phyloP scores from a whole-genome alignment of 2,329 filamentous ascomycete genomes.

The Exophiala sp. region DNA sequence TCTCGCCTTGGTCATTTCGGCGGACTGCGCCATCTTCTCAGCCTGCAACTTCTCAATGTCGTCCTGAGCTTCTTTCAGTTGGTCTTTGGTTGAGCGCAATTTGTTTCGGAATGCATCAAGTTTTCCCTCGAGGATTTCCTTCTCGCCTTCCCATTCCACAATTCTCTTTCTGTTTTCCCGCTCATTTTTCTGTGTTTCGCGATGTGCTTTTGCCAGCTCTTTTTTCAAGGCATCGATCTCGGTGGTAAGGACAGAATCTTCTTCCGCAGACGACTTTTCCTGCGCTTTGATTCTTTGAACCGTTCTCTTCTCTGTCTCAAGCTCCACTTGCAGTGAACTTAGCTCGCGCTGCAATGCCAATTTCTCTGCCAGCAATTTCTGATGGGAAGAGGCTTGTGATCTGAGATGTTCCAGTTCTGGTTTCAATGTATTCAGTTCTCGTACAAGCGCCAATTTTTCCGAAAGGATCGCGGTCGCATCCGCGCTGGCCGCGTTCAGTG shows the following conservation, averaged over 20 bases:
- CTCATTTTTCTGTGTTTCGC: slow-evolving; percentile 47
- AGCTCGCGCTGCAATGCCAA: slow-evolving; percentile 74
- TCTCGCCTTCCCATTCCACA: slow-evolving; percentile 60
- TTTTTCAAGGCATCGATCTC: slow-evolving; percentile 48
- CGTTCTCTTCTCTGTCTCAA: slow-evolving; percentile 76
- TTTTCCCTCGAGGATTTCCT: slow-evolving; percentile 65
- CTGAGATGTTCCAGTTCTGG: slow-evolving; percentile 62
- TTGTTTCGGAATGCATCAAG: slow-evolving; percentile 67
- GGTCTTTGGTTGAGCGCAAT: slow-evolving; percentile 65
- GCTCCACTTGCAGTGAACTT: slow-evolving; percentile 70
- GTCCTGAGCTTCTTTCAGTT: slow-evolving; percentile 66
- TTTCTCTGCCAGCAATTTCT: slow-evolving; percentile 72
- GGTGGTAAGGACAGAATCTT: slow-evolving; percentile 38
- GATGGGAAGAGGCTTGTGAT: slow-evolving; percentile 58
- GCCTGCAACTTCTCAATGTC: slow-evolving; percentile 45
- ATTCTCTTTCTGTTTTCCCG: slow-evolving; percentile 54
- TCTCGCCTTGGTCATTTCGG: slow-evolving; percentile 26
- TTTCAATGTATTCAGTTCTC: slow-evolving; percentile 57
- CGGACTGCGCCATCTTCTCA: slow-evolving; percentile 32
- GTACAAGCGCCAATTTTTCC: slow-evolving; percentile 60
- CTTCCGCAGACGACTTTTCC: slow-evolving; percentile 48
- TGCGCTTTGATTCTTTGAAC: slow-evolving; percentile 55
- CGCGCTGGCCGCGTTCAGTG: slow-evolving; percentile 63
- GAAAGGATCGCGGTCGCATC: slow-evolving; percentile 68
- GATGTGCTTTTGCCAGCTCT: slow-evolving; percentile 50